phyloP scores from a whole-genome alignment of 2,329 filamentous ascomycete genomes.

The Xylaria sp. region DNA sequence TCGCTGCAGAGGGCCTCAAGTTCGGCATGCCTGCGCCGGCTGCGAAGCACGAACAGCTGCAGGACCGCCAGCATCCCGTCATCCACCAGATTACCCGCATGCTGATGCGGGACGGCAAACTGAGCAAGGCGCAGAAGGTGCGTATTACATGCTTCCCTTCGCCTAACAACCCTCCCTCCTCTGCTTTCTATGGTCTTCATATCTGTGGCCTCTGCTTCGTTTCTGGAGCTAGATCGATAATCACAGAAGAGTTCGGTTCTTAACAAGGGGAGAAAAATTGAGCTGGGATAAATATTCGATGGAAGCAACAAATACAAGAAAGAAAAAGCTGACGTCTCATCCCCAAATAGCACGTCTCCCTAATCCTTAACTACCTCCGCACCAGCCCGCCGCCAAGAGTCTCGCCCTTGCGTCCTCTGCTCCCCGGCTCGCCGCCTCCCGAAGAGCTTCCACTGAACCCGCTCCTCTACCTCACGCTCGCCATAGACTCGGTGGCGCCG shows the following conservation, averaged over 20 bases:
- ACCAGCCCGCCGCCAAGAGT: constrained; percentile 82
- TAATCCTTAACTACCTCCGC: constrained; percentile 84
- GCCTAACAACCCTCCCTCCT: not conserved
- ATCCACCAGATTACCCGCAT: constrained; percentile 89
- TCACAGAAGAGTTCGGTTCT: not conserved
- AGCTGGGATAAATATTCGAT: not conserved
- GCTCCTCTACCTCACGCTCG: constrained; percentile 86
- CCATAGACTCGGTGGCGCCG: constrained; percentile 92
- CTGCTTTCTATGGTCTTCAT: not conserved
- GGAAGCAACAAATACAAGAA: not conserved
- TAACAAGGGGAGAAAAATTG: too few relatives aligned
- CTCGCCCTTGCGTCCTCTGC: constrained; percentile 74
- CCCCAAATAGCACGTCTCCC: constrained; percentile 76
- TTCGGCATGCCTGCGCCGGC: constrained; percentile 77
- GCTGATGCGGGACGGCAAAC: constrained; percentile 91
- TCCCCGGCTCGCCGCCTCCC: constrained; percentile 80
- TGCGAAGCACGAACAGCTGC: constrained; percentile 65
- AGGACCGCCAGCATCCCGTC: constrained; percentile 86
- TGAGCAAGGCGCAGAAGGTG: constrained; percentile 88
- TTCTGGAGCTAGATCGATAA: not conserved
- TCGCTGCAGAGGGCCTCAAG: constrained; percentile 71
- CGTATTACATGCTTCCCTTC: constrained; percentile 15
- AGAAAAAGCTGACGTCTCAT: constrained; percentile 11
- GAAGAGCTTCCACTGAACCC: constrained; percentile 88
- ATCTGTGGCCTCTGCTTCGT: not conserved